Percentiles rank a stretch among this genome's conserved stretches.
phyloP scores from a whole-genome alignment of 2,329 filamentous ascomycete species.

The Cladosporium sp. region DNA sequence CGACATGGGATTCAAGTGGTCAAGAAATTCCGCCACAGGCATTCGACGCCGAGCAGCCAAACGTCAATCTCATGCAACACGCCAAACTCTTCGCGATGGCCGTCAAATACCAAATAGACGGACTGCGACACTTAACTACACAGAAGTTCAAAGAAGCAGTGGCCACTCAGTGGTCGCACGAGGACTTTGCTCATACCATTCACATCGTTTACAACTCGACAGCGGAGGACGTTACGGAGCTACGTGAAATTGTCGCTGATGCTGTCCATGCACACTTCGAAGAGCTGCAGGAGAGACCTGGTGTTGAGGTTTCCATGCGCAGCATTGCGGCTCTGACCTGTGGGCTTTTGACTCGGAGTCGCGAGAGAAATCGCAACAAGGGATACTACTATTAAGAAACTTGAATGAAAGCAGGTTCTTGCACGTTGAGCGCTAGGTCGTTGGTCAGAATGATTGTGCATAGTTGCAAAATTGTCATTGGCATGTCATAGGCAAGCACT shows the following conservation, averaged over 20 bases:
- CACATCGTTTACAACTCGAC: slow-evolving; percentile 37
- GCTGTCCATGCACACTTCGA: not conserved
- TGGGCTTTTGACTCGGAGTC: not conserved
- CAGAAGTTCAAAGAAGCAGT: slow-evolving; percentile 34
- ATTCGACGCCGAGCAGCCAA: not conserved
- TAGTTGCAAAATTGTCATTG: no score
- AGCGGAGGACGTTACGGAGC: slow-evolving; percentile 35
- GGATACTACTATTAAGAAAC: no score
- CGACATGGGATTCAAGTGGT: not conserved
- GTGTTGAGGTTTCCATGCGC: not conserved
- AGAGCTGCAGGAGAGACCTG: not conserved
- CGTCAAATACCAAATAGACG: slow-evolving; percentile 36
- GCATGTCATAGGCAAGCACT: no score
- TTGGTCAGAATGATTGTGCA: no score
- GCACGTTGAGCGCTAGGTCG: no score
- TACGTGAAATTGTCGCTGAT: slow-evolving; percentile 25
- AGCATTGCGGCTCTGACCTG: not conserved
- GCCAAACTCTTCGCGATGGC: slow-evolving; percentile 40
- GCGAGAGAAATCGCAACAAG: not conserved
- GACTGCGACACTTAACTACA: slow-evolving; percentile 34
- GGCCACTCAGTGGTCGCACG: slow-evolving; percentile 25
- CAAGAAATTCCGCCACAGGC: not conserved
- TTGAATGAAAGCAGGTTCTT: no score
- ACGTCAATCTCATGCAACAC: slow-evolving; percentile 29
- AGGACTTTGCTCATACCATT: slow-evolving; percentile 35